Evolutionary conservation across 345 rosid genomes (phyloP).

Genomic region (Syzygium grande): DNA sequence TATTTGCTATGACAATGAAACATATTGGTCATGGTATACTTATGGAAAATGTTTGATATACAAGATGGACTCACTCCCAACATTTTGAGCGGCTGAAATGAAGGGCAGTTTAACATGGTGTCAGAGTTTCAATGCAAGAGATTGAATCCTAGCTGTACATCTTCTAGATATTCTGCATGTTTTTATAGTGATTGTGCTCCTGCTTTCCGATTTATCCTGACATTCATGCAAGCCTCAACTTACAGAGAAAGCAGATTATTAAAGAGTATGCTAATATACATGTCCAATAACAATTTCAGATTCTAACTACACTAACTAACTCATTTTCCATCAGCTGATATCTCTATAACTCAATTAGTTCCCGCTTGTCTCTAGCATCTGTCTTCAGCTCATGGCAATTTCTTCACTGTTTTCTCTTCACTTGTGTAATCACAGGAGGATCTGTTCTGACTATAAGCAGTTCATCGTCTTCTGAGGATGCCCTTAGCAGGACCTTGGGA

Average conservation of each 20-base stretch:
- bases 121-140: neutral
- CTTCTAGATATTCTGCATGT: neutral
- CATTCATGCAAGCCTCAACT: neutral
- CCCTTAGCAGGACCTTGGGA: conserved; percentile 4
- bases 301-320: neutral
- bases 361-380: too few species aligned
- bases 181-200: neutral
- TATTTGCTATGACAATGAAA: neutral
- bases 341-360: neutral
- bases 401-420: neutral
- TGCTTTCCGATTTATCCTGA: neutral
- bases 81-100: neutral
- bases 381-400: neutral
- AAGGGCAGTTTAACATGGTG: neutral
- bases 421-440: conserved; percentile 1
- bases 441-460: conserved; percentile 12
- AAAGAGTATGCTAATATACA: neutral
- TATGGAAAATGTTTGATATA: neutral
- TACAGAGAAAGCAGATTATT: neutral
- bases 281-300: neutral
- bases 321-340: neutral
- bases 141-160: neutral
- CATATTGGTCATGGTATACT: neutral
- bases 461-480: conserved; percentile 6
- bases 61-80: neutral